A percentile compares a stretch with the other conserved stretches of the same genome.
Evolutionary conservation across 106 monocot species (phyloP).

Genomic region (Dendrobium huoshanense): DNA sequence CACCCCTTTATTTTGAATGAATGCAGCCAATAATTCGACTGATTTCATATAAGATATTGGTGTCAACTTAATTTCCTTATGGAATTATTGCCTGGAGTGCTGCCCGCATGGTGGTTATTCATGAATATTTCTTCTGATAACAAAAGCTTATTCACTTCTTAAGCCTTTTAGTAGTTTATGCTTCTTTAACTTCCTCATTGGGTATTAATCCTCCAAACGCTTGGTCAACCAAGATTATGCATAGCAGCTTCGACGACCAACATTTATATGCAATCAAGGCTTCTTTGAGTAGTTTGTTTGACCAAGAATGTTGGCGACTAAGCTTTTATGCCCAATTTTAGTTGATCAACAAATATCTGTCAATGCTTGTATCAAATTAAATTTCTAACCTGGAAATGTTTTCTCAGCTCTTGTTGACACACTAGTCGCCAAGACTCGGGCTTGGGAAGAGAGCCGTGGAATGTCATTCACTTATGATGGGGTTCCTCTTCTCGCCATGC

Average conservation of each 20-base stretch:
- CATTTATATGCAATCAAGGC: too few species aligned
- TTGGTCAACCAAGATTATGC: too few species aligned
- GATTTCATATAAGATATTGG: too few species aligned
- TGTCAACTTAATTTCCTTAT: too few species aligned
- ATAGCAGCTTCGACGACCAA: too few species aligned
- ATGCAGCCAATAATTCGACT: too few species aligned
- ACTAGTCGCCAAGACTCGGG: slow-evolving; percentile 63
- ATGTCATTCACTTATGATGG: slow-evolving; percentile 85
- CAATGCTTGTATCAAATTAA: background rate
- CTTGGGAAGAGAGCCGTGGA: slow-evolving; percentile 79
- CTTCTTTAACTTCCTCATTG: too few species aligned
- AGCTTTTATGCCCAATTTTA: background rate
- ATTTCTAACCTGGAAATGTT: background rate
- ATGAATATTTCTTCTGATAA: slow-evolving; percentile 4
- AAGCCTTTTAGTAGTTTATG: too few species aligned
- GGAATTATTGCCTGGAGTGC: too few species aligned
- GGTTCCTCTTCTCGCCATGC: slow-evolving; percentile 95
- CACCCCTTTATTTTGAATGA: too few species aligned
- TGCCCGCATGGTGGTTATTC: background rate
- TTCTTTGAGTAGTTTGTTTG: background rate
- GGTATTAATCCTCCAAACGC: too few species aligned
- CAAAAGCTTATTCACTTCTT: background rate
- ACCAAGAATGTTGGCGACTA: background rate
- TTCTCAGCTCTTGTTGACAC: slow-evolving; percentile 87
- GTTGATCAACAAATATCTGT: too few species aligned